phyloP scores from a whole-genome alignment of 1,139 yeast species.

The Nakaseomyces delphensis region DNA sequence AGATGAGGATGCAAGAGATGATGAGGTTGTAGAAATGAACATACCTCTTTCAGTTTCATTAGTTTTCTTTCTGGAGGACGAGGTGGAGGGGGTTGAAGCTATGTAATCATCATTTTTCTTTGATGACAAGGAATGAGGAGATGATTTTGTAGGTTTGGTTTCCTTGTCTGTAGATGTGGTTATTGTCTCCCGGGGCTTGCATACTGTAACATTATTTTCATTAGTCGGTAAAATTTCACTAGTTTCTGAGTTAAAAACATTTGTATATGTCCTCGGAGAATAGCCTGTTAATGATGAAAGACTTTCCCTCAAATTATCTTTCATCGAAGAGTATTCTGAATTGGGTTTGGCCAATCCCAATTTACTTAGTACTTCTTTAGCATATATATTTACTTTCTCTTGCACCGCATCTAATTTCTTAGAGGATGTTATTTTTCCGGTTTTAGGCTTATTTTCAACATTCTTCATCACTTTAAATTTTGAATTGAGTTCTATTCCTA shows the following conservation, averaged over 20 bases:
- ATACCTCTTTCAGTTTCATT: neutral
- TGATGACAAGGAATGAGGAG: neutral
- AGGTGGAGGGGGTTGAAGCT: neutral
- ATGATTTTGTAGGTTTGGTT: neutral
- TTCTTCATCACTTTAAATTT: neutral
- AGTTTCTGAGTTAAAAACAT: neutral
- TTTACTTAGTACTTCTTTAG: neutral
- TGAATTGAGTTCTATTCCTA: neutral
- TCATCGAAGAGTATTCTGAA: neutral
- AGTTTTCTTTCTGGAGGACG: neutral
- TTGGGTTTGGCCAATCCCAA: neutral
- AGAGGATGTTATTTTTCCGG: neutral
- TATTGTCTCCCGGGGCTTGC: too few species aligned
- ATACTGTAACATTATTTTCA: neutral
- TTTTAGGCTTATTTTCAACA: neutral
- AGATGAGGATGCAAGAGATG: neutral
- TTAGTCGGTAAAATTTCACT: neutral
- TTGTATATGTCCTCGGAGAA: neutral
- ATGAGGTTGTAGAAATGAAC: neutral
- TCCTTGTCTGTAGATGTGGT: too few species aligned
- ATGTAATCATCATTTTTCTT: neutral
- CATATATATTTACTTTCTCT: neutral
- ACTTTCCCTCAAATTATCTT: neutral
- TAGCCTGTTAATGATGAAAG: conserved; percentile 2
- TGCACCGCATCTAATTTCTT: neutral